These are phyloP conservation scores for Fusarium globosum DNA, from an alignment of 2,329 filamentous ascomycete species.

Conservation along the genomic window DNA sequence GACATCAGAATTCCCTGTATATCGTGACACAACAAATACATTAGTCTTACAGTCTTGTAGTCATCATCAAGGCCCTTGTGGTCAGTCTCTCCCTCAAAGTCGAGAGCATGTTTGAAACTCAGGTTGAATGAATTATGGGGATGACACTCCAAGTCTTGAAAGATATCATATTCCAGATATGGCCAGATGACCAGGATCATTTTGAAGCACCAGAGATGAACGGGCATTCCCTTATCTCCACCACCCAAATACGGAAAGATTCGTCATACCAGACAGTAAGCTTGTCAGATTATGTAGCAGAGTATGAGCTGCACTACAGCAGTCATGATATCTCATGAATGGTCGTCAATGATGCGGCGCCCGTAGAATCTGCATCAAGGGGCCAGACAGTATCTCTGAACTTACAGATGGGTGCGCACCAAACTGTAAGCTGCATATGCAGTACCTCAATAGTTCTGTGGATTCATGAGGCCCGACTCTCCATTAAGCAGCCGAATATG, in stretches of 20 bases:
- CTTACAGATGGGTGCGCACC: not conserved
- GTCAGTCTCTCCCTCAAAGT: not conserved
- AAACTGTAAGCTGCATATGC: not conserved
- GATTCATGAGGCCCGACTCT: not conserved
- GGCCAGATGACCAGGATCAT: too few relatives aligned
- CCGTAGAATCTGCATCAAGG: not conserved
- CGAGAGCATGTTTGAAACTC: rapidly evolving
- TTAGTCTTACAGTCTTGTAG: too few relatives aligned
- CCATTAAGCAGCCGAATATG: not conserved
- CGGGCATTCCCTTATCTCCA: not conserved
- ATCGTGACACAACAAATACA: too few relatives aligned
- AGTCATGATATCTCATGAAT: not conserved
- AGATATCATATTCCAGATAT: too few relatives aligned
- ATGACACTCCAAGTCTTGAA: too few relatives aligned
- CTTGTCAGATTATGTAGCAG: too few relatives aligned
- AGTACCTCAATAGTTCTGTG: not conserved
- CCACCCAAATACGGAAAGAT: not conserved
- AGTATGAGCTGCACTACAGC: not conserved
- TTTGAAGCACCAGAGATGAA: not conserved
- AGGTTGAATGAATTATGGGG: too few relatives aligned
- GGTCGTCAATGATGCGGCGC: not conserved
- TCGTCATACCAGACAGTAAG: not conserved
- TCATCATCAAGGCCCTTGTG: not conserved
- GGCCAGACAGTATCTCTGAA: not conserved
- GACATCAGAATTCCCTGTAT: too few relatives aligned